phyloP scores from a whole-genome alignment of 306 rosid species.

The Sechiopsis laciniata region DNA sequence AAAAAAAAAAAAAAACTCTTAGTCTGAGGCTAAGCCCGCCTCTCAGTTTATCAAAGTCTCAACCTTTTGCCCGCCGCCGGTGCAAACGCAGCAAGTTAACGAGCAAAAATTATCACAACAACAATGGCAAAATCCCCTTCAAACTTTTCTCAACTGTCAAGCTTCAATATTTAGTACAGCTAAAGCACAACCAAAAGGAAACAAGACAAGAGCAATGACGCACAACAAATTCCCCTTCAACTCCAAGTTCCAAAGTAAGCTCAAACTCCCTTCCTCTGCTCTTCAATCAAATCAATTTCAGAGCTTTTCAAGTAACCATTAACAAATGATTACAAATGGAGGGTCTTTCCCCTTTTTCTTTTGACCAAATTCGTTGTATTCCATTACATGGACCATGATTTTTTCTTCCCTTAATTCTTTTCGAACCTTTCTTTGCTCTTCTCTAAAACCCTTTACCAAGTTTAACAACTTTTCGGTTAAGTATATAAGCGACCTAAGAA shows the following conservation, averaged over 20 bases:
- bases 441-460: slow-evolving; percentile 28
- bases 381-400: slow-evolving; percentile 29
- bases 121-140: not conserved
- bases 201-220: not conserved
- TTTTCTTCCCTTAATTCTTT: slow-evolving; percentile 26
- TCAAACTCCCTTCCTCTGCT: not conserved
- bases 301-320: not conserved
- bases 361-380: slow-evolving; percentile 27
- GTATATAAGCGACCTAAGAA: slow-evolving; percentile 21
- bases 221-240: not conserved
- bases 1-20: too few relatives aligned
- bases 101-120: not conserved
- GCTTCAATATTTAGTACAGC: not conserved
- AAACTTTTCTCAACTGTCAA: not conserved
- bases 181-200: not conserved
- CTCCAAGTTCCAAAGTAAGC: slow-evolving; percentile 4
- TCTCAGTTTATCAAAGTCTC: not conserved
- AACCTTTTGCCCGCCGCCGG: not conserved
- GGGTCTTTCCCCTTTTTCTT: not conserved
- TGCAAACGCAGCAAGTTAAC: not conserved
- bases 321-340: not conserved
- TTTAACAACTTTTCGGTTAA: slow-evolving; percentile 22
- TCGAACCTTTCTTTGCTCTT: slow-evolving; percentile 28
- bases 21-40: too few relatives aligned
- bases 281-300: not conserved